Conservation (phyloP, 805 yeast genomes). For the Middelhovenomyces tepae region DNA sequence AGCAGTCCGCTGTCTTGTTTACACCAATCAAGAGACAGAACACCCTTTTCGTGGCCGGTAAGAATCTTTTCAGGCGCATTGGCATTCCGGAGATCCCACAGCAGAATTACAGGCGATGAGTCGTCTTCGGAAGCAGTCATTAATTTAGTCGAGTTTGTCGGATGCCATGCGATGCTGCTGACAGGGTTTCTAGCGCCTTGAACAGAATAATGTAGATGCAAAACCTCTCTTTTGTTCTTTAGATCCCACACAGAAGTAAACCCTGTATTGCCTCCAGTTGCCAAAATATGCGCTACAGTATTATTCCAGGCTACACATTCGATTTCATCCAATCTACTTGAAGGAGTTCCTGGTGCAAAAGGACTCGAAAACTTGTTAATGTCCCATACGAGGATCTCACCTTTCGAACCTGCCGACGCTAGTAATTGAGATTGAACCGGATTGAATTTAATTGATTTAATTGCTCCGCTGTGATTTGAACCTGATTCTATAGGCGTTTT, state of each 20-base stretch:
- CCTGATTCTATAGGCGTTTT: slow-evolving; percentile 44
- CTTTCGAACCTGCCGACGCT: slow-evolving; percentile 82
- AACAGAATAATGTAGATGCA: slow-evolving; percentile 66
- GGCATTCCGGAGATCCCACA: slow-evolving; percentile 94
- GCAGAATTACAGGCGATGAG: slow-evolving; percentile 63
- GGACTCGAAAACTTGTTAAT: slow-evolving; percentile 46
- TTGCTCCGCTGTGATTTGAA: slow-evolving; percentile 57
- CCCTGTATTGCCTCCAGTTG: slow-evolving; percentile 78
- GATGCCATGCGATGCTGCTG: slow-evolving; percentile 91
- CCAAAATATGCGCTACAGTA: slow-evolving; percentile 74
- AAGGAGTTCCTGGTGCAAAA: slow-evolving; percentile 63
- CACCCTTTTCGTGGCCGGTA: slow-evolving; percentile 79
- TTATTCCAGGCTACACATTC: slow-evolving; percentile 85
- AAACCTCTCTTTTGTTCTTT: slow-evolving; percentile 76
- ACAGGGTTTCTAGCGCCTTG: slow-evolving; percentile 40
- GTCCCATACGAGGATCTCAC: slow-evolving; percentile 90
- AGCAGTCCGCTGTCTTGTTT: slow-evolving; percentile 66
- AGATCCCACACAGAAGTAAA: slow-evolving; percentile 92
- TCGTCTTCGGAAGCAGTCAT: slow-evolving; percentile 84
- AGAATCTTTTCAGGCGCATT: slow-evolving; percentile 76
- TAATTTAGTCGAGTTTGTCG: slow-evolving; percentile 73
- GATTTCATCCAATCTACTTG: slow-evolving; percentile 67
- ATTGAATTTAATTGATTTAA: slow-evolving; percentile 68
- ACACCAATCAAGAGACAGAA: slow-evolving; percentile 92
- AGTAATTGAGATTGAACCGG: slow-evolving; percentile 61